These are phyloP conservation scores for Tetrapisispora phaffii DNA, from an alignment of 805 yeast species.

Conservation along the genomic window DNA sequence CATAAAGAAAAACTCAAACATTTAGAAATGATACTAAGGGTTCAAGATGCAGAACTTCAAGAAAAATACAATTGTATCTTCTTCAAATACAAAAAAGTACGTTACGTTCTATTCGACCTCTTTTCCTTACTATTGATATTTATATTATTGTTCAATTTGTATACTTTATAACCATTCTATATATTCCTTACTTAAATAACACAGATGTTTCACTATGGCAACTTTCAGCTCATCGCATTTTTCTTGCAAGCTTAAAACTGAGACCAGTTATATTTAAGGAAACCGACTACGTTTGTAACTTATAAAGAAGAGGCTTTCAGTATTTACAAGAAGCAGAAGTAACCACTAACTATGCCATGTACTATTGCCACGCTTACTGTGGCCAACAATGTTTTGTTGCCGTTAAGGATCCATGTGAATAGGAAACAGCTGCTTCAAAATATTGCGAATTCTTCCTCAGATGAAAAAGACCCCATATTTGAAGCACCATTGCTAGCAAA, in stretches of 20 bases:
- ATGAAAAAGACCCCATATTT: slow-evolving; percentile 12
- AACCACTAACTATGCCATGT: slow-evolving; percentile 10
- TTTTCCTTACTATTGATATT: slow-evolving; percentile 1
- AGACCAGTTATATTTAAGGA: no score
- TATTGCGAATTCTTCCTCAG: slow-evolving; percentile 5
- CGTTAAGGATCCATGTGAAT: slow-evolving; percentile 23
- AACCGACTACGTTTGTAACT: not conserved
- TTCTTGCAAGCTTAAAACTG: not conserved
- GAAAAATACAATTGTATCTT: slow-evolving; percentile 3
- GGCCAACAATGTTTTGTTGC: slow-evolving; percentile 15
- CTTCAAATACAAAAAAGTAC: not conserved
- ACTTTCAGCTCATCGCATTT: not conserved
- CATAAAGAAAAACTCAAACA: slow-evolving; percentile 22
- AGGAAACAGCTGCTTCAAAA: slow-evolving; percentile 22
- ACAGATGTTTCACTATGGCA: not conserved
- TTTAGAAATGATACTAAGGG: slow-evolving; percentile 19
- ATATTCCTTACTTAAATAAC: not conserved
- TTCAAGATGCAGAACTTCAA: slow-evolving; percentile 6
- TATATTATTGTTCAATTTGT: not conserved
- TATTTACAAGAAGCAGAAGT: no score
- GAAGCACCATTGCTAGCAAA: slow-evolving; percentile 29
- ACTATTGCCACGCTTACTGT: slow-evolving; percentile 21
- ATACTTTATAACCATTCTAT: not conserved
- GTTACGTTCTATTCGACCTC: slow-evolving; percentile 6
- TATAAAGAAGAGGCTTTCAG: not conserved